Conservation (phyloP, 371 early-diverging fungal genomes). For the Dinochytrium kinnereticum region DNA sequence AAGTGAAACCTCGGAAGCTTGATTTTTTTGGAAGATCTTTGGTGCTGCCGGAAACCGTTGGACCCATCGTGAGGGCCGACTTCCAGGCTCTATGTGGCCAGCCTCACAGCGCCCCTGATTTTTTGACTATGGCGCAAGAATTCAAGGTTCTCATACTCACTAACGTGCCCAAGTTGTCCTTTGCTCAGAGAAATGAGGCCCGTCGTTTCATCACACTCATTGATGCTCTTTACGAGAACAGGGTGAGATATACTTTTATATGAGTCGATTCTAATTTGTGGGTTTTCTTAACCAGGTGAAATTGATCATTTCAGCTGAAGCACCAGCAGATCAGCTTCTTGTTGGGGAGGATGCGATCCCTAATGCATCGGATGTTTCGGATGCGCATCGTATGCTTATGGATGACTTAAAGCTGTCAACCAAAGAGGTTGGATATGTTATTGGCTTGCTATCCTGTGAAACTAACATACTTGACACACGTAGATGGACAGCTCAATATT, state of each 20-base stretch:
- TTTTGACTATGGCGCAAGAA: slow-evolving; percentile 71
- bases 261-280: slow-evolving; percentile 33
- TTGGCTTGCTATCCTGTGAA: too few relatives aligned
- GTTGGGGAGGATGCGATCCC: slow-evolving; percentile 55
- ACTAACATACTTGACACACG: slow-evolving; percentile 9
- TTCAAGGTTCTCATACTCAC: slow-evolving; percentile 81
- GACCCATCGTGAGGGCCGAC: slow-evolving; percentile 73
- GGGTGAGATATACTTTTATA: slow-evolving; percentile 51
- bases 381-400: slow-evolving; percentile 58
- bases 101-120: slow-evolving; percentile 88
- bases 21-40: slow-evolving; percentile 69
- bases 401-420: slow-evolving; percentile 64
- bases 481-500: slow-evolving; percentile 68
- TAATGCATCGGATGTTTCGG: slow-evolving; percentile 34
- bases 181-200: slow-evolving; percentile 81
- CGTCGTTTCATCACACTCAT: slow-evolving; percentile 93
- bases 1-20: slow-evolving; percentile 53
- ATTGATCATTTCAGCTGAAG: slow-evolving; percentile 69
- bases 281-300: slow-evolving; percentile 22
- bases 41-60: slow-evolving; percentile 34
- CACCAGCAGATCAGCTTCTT: slow-evolving; percentile 70
- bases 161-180: slow-evolving; percentile 83
- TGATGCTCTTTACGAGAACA: slow-evolving; percentile 89
- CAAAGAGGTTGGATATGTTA: slow-evolving; percentile 37
- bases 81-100: slow-evolving; percentile 84